Base-by-base conservation (phyloP, 73 alveolate species). In the Paramecium sonneborni region DNA sequence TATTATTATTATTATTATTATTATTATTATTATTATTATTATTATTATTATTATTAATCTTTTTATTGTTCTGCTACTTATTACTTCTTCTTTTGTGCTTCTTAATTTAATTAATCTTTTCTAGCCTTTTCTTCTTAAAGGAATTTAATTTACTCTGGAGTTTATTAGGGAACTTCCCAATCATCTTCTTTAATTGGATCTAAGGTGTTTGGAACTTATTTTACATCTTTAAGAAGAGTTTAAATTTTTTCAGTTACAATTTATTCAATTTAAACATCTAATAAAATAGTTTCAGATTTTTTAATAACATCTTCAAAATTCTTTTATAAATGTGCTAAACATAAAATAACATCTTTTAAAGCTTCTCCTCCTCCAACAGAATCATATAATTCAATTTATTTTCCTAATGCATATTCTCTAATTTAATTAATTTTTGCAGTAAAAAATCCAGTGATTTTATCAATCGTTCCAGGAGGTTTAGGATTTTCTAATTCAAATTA, bases 321-420 rank as follows among this genome's bases (percentile, higher is more conserved):
- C 20, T 35, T 74, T 18, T 74, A 32, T 43, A 74, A 35, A 37
- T 28, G 32, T 15, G 62, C 87, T n/a, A 74, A 14, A 30, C 35
- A 21, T 10, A 38, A 9, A 5, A 74, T 74, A 15, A 38, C 87
- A 34, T 74, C 87, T 35, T 74, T 74, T 6, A 74, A 38, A 14
- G 67, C 87, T 18, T 74, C 87, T 21, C 57, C 62, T 74, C 67
- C 87, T 14, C 67, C 67, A 32, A 74, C 57, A 32, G 87, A 74
- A 32, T 74, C 87, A 37, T 74, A 74, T 0, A 74, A 30, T 43
- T 74, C 58, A 30, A 74, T 74, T 34, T 74, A 21, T 74, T 32
- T 32, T 15, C 87, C 87, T 35, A 38, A 32, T 15, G 58, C 56
- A 30, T 32, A 30, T 32, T 35, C 87, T 35, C 46, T 74, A 0